Evolutionary conservation across 441 rosid genomes (phyloP).

Genomic region (Geranium incanum): DNA sequence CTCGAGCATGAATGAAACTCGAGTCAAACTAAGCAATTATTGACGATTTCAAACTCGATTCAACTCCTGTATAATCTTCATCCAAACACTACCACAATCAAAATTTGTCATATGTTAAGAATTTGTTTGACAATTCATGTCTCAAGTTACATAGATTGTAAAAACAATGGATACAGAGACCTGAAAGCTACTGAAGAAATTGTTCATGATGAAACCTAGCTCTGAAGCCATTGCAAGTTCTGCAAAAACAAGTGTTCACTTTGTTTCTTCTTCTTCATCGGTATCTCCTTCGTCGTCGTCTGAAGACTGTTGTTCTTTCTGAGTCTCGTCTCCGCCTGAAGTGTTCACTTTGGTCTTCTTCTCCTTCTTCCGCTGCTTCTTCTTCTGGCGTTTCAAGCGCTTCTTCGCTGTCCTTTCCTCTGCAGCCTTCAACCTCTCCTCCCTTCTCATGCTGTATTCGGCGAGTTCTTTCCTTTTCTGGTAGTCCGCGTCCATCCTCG

Average conservation of each 20-base stretch:
- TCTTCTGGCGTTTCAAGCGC: constrained; percentile 77
- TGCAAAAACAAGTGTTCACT: constrained; percentile 3
- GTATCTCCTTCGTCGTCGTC: constrained; percentile 37
- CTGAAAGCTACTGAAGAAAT: neutral
- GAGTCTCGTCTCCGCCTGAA: constrained; percentile 36
- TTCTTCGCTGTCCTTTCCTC: constrained; percentile 84
- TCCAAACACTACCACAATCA: too few relatives aligned
- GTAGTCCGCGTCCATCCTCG: constrained; percentile 81
- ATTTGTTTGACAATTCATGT: too few relatives aligned
- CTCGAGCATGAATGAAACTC: too few relatives aligned
- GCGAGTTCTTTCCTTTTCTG: constrained; percentile 65
- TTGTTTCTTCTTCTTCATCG: constrained; percentile 29
- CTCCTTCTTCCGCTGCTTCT: constrained; percentile 59
- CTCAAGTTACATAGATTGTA: neutral
- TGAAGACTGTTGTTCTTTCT: constrained; percentile 33
- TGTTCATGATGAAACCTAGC: neutral
- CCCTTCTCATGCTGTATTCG: constrained; percentile 66
- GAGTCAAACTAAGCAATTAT: too few relatives aligned
- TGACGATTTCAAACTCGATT: too few relatives aligned
- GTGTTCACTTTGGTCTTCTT: constrained; percentile 44
- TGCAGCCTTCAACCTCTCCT: constrained; percentile 64
- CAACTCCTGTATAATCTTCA: too few relatives aligned
- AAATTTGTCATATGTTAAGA: too few relatives aligned
- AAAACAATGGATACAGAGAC: neutral
- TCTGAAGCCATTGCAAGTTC: neutral